These are phyloP conservation scores for Elsinoe ampelina DNA, from an alignment of 2,329 filamentous ascomycete genomes.

Conservation along the genomic window DNA sequence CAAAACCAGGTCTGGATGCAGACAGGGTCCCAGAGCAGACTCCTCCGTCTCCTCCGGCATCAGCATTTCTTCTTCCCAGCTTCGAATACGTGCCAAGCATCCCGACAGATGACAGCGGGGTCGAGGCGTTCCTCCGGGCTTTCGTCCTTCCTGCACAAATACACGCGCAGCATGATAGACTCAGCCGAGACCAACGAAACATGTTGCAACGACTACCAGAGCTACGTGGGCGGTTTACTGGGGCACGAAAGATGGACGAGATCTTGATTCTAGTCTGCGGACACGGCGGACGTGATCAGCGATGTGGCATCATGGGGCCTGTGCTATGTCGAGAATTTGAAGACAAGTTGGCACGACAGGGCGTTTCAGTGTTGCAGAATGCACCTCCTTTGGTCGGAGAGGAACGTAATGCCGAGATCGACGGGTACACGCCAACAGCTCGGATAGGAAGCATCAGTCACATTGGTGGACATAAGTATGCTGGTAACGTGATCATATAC, in stretches of 20 bases:
- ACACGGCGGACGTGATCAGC: slow-evolving; percentile 68
- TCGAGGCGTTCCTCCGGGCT: slow-evolving; percentile 50
- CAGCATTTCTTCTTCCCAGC: slow-evolving; percentile 68
- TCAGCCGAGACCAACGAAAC: slow-evolving; percentile 46
- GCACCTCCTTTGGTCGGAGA: slow-evolving; percentile 27
- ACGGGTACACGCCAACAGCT: slow-evolving; percentile 34
- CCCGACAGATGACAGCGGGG: slow-evolving; percentile 51
- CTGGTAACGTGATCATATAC: slow-evolving; percentile 76
- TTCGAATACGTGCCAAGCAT: slow-evolving; percentile 73
- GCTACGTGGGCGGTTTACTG: slow-evolving; percentile 39
- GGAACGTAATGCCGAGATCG: slow-evolving; percentile 16
- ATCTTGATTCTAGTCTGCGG: slow-evolving; percentile 79
- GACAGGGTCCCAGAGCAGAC: slow-evolving; percentile 23
- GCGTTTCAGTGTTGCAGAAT: slow-evolving; percentile 40
- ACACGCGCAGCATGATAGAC: slow-evolving; percentile 49
- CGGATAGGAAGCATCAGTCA: slow-evolving; percentile 65
- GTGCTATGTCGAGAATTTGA: slow-evolving; percentile 63
- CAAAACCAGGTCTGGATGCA: slow-evolving; percentile 24
- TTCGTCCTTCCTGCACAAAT: slow-evolving; percentile 56
- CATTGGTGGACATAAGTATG: slow-evolving; percentile 77
- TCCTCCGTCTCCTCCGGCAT: slow-evolving; percentile 43
- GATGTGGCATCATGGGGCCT: slow-evolving; percentile 75
- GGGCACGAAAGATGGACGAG: slow-evolving; percentile 55
- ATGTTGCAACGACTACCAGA: slow-evolving; percentile 39
- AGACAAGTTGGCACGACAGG: slow-evolving; percentile 43